Conservation (phyloP, 2,329 filamentous ascomycete species). For the Clonostachys byssicola region DNA sequence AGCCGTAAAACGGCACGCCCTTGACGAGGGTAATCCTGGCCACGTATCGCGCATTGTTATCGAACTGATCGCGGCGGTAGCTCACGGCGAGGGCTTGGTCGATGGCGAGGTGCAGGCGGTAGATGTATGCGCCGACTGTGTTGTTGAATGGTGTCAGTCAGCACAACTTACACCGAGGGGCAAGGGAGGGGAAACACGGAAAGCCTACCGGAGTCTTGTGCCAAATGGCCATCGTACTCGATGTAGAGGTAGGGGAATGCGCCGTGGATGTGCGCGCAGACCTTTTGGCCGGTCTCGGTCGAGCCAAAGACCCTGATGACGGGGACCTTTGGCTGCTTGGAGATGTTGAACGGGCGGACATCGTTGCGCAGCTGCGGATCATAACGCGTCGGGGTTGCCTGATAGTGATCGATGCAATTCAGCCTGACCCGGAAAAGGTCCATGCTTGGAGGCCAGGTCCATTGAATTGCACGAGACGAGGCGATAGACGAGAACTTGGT, state of each 20-base stretch:
- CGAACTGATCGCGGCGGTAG: constrained; percentile 72
- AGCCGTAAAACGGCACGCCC: constrained; percentile 93
- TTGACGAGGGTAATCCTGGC: constrained; percentile 91
- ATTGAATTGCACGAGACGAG: too few relatives aligned
- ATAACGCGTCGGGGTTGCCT: constrained; percentile 71
- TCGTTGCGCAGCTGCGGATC: constrained; percentile 74
- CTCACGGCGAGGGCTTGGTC: constrained; percentile 85
- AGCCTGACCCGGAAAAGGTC: constrained; percentile 84
- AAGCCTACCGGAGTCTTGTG: constrained; percentile 60
- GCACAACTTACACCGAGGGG: too few relatives aligned
- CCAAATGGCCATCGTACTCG: constrained; percentile 71
- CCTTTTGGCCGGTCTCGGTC: constrained; percentile 91
- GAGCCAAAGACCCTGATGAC: constrained; percentile 88
- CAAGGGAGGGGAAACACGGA: not conserved
- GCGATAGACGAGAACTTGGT: too few relatives aligned
- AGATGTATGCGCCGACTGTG: constrained; percentile 71
- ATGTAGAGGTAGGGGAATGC: constrained; percentile 95
- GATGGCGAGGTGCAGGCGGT: constrained; percentile 77
- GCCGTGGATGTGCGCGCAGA: constrained; percentile 93
- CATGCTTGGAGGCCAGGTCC: constrained; percentile 12
- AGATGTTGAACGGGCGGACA: constrained; percentile 51
- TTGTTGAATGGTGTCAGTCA: constrained; percentile 4
- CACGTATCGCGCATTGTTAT: constrained; percentile 67
- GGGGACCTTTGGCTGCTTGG: constrained; percentile 70
- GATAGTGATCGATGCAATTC: constrained; percentile 96